phyloP scores from a whole-genome alignment of 75 land plant species.

The Isoetes taiwanensis region DNA sequence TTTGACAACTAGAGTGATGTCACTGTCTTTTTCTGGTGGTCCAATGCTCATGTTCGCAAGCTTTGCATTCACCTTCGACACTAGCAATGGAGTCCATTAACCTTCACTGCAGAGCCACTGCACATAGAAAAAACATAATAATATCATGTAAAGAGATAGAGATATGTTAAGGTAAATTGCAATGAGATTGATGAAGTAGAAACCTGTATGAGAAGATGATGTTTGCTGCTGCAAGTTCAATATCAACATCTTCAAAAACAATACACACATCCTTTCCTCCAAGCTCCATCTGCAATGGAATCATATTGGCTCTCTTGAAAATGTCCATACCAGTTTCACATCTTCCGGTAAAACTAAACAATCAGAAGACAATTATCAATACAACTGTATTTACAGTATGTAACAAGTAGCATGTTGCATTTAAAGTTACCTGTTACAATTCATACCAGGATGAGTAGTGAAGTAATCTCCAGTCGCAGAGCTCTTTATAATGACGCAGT shows the following conservation, averaged over 20 bases:
- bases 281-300: conserved; percentile 6
- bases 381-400: too few species aligned
- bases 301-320: too few species aligned
- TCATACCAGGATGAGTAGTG: neutral
- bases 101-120: conserved; percentile 5
- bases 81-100: conserved; percentile 1
- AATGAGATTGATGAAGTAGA: too few species aligned
- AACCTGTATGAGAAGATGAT: neutral
- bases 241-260: neutral
- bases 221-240: neutral
- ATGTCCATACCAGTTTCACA: too few species aligned
- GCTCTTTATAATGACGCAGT: neutral
- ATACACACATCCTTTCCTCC: neutral
- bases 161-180: neutral
- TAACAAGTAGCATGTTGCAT: too few species aligned
- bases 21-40: conserved; percentile 3
- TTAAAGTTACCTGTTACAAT: conserved; percentile 1
- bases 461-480: neutral
- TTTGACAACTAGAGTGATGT: neutral
- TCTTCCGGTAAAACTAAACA: too few species aligned
- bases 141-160: too few species aligned
- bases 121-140: neutral
- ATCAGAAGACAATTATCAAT: too few species aligned
- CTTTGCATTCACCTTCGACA: conserved; percentile 2
- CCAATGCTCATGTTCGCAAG: neutral